These are phyloP conservation scores for Solanum tarapatanum DNA, from an alignment of 257 asterid genomes.

Conservation along the genomic window DNA sequence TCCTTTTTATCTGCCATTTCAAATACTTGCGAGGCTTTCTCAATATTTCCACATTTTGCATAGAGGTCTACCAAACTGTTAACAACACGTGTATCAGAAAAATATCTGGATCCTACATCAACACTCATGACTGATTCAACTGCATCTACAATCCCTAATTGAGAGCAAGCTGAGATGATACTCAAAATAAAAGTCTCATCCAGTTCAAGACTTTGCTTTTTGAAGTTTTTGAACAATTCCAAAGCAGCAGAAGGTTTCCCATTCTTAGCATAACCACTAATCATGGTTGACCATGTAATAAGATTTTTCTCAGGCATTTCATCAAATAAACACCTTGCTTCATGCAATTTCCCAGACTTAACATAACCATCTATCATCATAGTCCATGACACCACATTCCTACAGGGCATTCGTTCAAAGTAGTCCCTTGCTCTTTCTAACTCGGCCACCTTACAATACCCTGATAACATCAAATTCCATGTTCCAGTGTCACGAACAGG, in stretches of 20 bases:
- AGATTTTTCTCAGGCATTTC: slow-evolving; percentile 6
- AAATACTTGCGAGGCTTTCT: slow-evolving; percentile 3
- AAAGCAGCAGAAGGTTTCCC: slow-evolving; percentile 1
- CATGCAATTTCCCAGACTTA: background rate
- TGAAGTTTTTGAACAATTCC: background rate
- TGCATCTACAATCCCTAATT: slow-evolving; percentile 7
- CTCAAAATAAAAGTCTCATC: background rate
- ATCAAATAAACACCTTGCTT: background rate
- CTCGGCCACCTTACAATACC: background rate
- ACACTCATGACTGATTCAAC: background rate
- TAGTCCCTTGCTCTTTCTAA: background rate
- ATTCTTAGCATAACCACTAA: background rate
- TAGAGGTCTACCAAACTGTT: slow-evolving; percentile 1
- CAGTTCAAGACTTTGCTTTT: background rate
- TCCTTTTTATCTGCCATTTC: background rate
- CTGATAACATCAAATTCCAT: slow-evolving; percentile 3
- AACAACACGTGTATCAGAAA: slow-evolving; percentile 3
- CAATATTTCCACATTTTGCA: slow-evolving; percentile 1
- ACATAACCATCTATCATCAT: slow-evolving; percentile 8
- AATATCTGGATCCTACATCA: background rate
- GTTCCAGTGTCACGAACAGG: background rate
- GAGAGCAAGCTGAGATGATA: slow-evolving; percentile 10
- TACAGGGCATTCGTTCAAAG: background rate
- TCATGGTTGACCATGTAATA: background rate
- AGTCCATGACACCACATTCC: slow-evolving; percentile 14